Base-by-base conservation (phyloP, 2,329 filamentous ascomycete species). In the Setomelanomma holmii region DNA sequence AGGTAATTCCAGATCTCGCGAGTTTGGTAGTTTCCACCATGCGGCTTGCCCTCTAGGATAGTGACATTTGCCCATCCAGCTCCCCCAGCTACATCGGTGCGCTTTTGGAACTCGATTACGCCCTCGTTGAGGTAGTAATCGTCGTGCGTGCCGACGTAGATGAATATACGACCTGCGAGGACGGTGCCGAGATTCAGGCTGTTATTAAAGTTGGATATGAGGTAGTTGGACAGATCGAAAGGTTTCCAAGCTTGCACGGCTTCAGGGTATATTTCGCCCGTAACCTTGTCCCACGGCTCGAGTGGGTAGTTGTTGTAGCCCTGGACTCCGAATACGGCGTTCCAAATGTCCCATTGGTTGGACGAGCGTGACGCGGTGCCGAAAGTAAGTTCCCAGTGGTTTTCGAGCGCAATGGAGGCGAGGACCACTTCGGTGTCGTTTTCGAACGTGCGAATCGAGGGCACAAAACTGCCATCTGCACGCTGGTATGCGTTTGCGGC, bases 221-320 rank as follows among this genome's bases (percentile, higher is more conserved):
- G 56, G 38, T 73, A 72, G 44, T 72, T 40, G 12, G 63, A 61
- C 3, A 76, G 59, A 51, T 76, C 74, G 30, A 75, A 67, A 0
- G 63, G 64, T 49, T 73, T 74, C 74, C 74, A 76, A 53, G 64
- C 64, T 22, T 70, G 61, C 0, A 76, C 72, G 4, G 72, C 73
- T 14, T 68, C 71, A 0, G 61, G 70, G 40, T 74, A 75, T 5
- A 76, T 72, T 27, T 76, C 72, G 12, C 73, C 73, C 0, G 72
- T 74, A 21, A 74, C 70, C 48, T 76, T 76, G 51, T 76, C 68
- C 74, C 74, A 75, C 0, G 74, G 66, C 53, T 73, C 73, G 6
- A 76, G 68, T 7, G 73, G 73, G 41, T 76, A 76, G 33, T 65
- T 60, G 55, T 76, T 76, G 39, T 66, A 63, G 4, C 73, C 73